These are phyloP conservation scores for Neophaeococcomyces mojaviensis DNA, from an alignment of 2,329 filamentous ascomycete genomes.

Conservation along the genomic window DNA sequence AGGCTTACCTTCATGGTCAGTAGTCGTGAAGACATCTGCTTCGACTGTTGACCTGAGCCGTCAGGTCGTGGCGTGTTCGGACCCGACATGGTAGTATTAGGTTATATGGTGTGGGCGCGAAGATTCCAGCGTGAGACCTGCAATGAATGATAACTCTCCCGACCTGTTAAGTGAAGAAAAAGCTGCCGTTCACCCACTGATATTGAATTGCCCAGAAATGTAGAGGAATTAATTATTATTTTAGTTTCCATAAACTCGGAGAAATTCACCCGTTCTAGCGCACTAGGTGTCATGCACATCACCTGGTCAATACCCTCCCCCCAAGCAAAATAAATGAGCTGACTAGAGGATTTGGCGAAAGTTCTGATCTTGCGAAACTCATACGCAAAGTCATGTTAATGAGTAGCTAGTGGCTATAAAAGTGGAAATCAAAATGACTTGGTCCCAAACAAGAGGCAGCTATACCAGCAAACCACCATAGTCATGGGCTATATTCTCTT, in stretches of 20 bases:
- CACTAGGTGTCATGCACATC: constrained; percentile 36
- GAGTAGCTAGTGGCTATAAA: too few species aligned
- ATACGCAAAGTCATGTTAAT: too few species aligned
- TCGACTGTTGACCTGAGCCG: constrained; percentile 11
- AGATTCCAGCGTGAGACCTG: neutral
- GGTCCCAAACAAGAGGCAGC: too few species aligned
- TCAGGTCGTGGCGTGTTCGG: constrained; percentile 10
- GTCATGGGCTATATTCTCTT: too few species aligned
- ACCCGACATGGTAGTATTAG: constrained; percentile 13
- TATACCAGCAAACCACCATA: too few species aligned
- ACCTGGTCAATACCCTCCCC: constrained; percentile 29
- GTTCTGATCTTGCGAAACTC: constrained; percentile 37
- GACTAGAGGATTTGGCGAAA: constrained; percentile 52
- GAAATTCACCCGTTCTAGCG: too few species aligned
- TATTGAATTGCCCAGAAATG: too few species aligned
- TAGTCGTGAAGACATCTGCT: constrained; percentile 22
- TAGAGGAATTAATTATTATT: too few species aligned
- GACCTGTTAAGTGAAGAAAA: too few species aligned
- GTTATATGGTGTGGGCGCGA: neutral
- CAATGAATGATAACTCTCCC: neutral
- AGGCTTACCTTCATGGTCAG: constrained; percentile 23
- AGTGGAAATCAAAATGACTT: too few species aligned
- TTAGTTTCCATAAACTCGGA: too few species aligned
- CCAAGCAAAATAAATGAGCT: constrained; percentile 32
- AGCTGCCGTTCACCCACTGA: too few species aligned